phyloP scores from a whole-genome alignment of 179 eudicot genomes.

The Actinidia arguta region DNA sequence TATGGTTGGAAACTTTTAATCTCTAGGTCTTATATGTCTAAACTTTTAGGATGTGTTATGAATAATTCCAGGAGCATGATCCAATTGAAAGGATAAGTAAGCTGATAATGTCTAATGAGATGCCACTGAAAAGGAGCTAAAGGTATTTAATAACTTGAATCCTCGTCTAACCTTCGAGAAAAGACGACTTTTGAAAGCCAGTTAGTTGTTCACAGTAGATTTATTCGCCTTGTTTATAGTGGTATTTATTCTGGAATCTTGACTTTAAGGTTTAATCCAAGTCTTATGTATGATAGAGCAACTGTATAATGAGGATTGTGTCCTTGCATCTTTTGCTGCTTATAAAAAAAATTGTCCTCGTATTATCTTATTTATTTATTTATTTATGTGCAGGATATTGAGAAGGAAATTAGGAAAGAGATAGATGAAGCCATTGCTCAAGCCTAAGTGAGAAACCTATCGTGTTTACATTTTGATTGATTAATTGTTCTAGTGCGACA shows the following conservation, averaged over 20 bases:
- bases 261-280: background rate
- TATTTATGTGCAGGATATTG: slow-evolving; percentile 67
- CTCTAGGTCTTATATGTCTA: background rate
- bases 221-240: background rate
- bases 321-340: no score
- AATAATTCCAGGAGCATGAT: slow-evolving; percentile 77
- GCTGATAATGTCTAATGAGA: slow-evolving; percentile 74
- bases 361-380: slow-evolving; percentile 7
- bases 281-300: background rate
- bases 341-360: no score
- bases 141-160: slow-evolving; percentile 50
- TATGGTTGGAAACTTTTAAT: background rate
- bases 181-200: background rate
- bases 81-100: slow-evolving; percentile 90
- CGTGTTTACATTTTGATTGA: background rate
- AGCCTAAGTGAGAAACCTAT: slow-evolving; percentile 68
- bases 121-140: slow-evolving; percentile 86
- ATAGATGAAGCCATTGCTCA: slow-evolving; percentile 93
- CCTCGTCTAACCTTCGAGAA: background rate
- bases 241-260: background rate
- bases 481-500: background rate
- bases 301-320: background rate
- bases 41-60: slow-evolving; percentile 1
- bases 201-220: background rate
- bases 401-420: slow-evolving; percentile 83